Base-by-base conservation (phyloP, 257 asterid species). In the Fraxinus americana region DNA sequence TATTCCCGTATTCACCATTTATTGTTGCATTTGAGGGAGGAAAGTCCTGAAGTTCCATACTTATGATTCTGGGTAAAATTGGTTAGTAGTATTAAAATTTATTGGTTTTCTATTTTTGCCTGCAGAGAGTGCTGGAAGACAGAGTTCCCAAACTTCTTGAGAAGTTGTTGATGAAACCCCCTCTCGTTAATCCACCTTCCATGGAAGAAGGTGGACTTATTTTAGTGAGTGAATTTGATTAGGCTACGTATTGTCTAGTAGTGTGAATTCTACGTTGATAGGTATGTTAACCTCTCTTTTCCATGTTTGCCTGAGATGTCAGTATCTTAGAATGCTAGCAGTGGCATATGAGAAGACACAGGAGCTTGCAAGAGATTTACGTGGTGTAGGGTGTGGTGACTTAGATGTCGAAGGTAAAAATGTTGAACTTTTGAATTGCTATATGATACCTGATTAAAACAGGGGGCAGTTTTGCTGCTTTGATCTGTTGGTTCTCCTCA, bases 131-230 rank as follows among this genome's bases (percentile, higher is more conserved):
- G 65, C 78, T 96, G 89, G 99, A 93, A 84, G 99, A 96, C 79
- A 90, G 98, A 67, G 83, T 96, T 77, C 99, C 99, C 45, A 96
- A 92, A 75, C 93, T 96, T 80, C 97, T 96, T 25, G 99, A 96
- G 73, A 96, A 93, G 81, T 78, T 96, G 36, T 89, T 96, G 88
- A 89, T 88, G 82, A 90, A 89, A 81, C 99, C 99, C 36, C 89
- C 97, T 76, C 96, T 96, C 79, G 87, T 88, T 77, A 93, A 86
- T 88, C 95, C 93, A 79, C 98, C 98, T 77, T 86, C 96, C 74
- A 88, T 92, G 94, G 99, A 93, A 85, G 99, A 91, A 88, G 99
- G 98, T 29, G 99, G 99, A 74, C 96, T 96, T 84, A 87, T 96
- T 85, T 77, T 90, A 72, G 99, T 96, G 88, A 90, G 96, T 85